Evolutionary conservation across 257 asterid genomes (phyloP).

Genomic region (Knoxia roxburghii): DNA sequence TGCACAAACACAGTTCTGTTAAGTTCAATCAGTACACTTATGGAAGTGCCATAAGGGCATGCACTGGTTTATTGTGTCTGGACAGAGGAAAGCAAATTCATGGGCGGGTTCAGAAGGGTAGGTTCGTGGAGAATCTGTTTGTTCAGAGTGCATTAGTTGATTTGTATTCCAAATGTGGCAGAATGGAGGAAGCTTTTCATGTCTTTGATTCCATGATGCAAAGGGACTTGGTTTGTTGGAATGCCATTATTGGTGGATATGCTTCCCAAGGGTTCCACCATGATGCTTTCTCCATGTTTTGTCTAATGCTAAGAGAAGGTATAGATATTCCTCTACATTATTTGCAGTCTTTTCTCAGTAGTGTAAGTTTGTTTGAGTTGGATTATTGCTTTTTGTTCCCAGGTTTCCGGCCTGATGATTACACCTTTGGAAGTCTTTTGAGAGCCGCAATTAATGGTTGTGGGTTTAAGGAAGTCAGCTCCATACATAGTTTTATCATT

Average conservation of each 20-base stretch:
- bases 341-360: neutral
- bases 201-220: slow-evolving; percentile 37
- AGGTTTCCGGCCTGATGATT: slow-evolving; percentile 49
- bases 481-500: slow-evolving; percentile 36
- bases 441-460: slow-evolving; percentile 28
- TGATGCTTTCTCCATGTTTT: slow-evolving; percentile 4
- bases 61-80: slow-evolving; percentile 33
- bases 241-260: slow-evolving; percentile 27
- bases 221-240: slow-evolving; percentile 58
- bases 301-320: slow-evolving; percentile 10
- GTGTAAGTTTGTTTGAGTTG: neutral
- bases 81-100: slow-evolving; percentile 45
- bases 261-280: slow-evolving; percentile 1
- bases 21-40: slow-evolving; percentile 54
- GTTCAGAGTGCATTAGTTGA: slow-evolving; percentile 59
- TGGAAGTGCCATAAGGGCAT: slow-evolving; percentile 48
- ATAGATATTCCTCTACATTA: neutral
- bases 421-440: slow-evolving; percentile 53
- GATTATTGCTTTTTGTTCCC: neutral
- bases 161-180: slow-evolving; percentile 53
- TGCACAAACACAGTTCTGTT: slow-evolving; percentile 36
- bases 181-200: slow-evolving; percentile 40
- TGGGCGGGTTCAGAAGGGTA: slow-evolving; percentile 40
- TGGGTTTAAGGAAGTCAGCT: slow-evolving; percentile 25
- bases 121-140: slow-evolving; percentile 37